These are phyloP conservation scores for Candida alai DNA, from an alignment of 805 yeast genomes.

Conservation along the genomic window DNA sequence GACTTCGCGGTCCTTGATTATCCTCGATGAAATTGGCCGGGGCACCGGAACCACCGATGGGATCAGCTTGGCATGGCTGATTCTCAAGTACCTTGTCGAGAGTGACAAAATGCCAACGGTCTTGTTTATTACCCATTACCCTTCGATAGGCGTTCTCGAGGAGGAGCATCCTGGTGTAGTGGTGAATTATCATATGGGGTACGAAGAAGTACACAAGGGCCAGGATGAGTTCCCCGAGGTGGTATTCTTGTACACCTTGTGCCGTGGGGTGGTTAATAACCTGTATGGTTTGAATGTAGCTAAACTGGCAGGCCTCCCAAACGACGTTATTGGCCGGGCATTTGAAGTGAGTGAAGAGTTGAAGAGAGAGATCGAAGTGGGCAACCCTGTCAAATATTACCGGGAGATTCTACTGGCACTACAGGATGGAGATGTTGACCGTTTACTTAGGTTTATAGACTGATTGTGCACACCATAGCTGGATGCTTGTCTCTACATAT, in stretches of 20 bases:
- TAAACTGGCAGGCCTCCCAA: slow-evolving; percentile 60
- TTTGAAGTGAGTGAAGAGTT: slow-evolving; percentile 30
- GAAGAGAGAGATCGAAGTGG: slow-evolving; percentile 23
- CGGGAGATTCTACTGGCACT: slow-evolving; percentile 74
- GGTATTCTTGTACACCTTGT: slow-evolving; percentile 35
- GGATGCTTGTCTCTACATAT: too few species aligned
- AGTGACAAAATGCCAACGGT: slow-evolving; percentile 46
- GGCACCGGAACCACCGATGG: slow-evolving; percentile 79
- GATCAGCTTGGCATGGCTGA: slow-evolving; percentile 71
- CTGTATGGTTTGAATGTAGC: slow-evolving; percentile 90
- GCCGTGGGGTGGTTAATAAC: slow-evolving; percentile 40
- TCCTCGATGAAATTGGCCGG: slow-evolving; percentile 76
- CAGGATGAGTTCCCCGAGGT: slow-evolving; percentile 32
- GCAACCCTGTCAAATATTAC: slow-evolving; percentile 36
- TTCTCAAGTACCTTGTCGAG: slow-evolving; percentile 54
- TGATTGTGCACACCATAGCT: too few species aligned
- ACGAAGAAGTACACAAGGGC: slow-evolving; percentile 30
- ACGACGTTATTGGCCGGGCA: slow-evolving; percentile 44
- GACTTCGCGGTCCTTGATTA: slow-evolving; percentile 54
- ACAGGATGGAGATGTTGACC: too few species aligned
- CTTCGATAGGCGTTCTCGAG: slow-evolving; percentile 55
- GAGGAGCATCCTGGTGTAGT: slow-evolving; percentile 36
- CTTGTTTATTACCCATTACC: slow-evolving; percentile 83
- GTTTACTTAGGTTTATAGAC: too few species aligned
- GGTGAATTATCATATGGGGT: slow-evolving; percentile 72